A percentile compares a stretch with the other conserved stretches of the same genome.
These are phyloP conservation scores for Vigna hirtella DNA, from an alignment of 306 rosid genomes.

Conservation along the genomic window DNA sequence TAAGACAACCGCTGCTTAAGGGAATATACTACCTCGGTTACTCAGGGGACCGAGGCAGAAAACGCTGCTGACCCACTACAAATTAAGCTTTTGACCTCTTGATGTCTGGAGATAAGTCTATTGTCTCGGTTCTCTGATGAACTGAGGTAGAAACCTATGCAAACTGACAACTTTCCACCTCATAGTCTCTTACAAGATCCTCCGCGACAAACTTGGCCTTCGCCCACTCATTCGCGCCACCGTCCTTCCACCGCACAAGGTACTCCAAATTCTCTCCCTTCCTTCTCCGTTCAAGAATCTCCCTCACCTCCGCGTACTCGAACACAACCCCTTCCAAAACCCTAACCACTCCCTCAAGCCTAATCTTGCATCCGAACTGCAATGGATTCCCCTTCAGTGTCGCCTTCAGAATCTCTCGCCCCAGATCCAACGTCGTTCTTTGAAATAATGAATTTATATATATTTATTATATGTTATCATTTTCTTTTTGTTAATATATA, in stretches of 20 bases:
- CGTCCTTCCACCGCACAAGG: slow-evolving; percentile 80
- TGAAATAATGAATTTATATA: too few species aligned
- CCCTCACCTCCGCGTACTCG: slow-evolving; percentile 85
- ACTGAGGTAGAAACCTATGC: too few species aligned
- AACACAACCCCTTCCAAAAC: slow-evolving; percentile 64
- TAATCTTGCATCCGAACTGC: slow-evolving; percentile 73
- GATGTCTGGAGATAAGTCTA: too few species aligned
- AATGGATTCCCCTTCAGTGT: slow-evolving; percentile 81
- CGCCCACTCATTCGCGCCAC: slow-evolving; percentile 60
- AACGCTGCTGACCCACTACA: too few species aligned
- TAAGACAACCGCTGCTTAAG: too few species aligned
- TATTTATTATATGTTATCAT: too few species aligned
- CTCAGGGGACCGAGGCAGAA: too few species aligned
- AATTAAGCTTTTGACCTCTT: too few species aligned
- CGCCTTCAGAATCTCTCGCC: slow-evolving; percentile 57
- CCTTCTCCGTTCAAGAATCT: slow-evolving; percentile 73
- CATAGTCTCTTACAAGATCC: slow-evolving; percentile 77
- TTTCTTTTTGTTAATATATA: too few species aligned
- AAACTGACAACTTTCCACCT: slow-evolving; percentile 33
- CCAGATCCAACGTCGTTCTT: slow-evolving; percentile 57
- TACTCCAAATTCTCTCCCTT: slow-evolving; percentile 43
- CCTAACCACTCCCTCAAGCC: slow-evolving; percentile 61
- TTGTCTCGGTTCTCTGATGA: too few species aligned
- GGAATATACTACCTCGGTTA: too few species aligned
- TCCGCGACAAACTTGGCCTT: slow-evolving; percentile 67